Percentiles rank a stretch among this genome's conserved stretches.
Conservation (phyloP, 1,139 yeast genomes). For the Debaryomycetaceae sp. region DNA sequence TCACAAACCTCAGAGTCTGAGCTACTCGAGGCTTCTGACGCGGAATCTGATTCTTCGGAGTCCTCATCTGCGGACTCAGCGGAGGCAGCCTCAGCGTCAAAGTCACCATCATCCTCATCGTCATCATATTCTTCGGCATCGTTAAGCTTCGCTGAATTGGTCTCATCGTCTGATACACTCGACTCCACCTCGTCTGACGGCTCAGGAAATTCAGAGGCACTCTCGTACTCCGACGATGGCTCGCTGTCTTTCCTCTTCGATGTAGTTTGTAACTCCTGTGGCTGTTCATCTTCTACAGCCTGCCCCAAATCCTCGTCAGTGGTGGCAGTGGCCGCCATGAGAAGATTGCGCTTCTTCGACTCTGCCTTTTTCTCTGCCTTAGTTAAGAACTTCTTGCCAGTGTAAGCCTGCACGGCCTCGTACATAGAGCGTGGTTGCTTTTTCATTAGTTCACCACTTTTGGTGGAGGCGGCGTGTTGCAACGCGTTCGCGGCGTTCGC, state of each 20-base stretch:
- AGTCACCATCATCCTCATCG: slow-evolving; percentile 9
- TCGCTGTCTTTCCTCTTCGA: slow-evolving; percentile 11
- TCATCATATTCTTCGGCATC: slow-evolving; percentile 6
- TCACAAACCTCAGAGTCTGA: slow-evolving; percentile 7
- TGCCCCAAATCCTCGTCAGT: slow-evolving; percentile 14
- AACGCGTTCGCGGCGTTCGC: no score
- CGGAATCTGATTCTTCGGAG: slow-evolving; percentile 16
- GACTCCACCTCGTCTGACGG: slow-evolving; percentile 2
- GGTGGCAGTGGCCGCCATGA: slow-evolving; percentile 1
- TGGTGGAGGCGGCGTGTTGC: no score
- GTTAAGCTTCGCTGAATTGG: no score
- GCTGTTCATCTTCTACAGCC: slow-evolving; percentile 21
- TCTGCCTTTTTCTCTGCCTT: slow-evolving; percentile 31
- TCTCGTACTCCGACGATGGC: slow-evolving; percentile 23
- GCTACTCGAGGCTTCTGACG: slow-evolving; percentile 1
- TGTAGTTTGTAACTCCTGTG: slow-evolving; percentile 15
- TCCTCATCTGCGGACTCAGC: slow-evolving; percentile 12
- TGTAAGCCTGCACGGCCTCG: slow-evolving; percentile 58
- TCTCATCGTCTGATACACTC: not conserved
- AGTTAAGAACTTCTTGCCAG: slow-evolving; percentile 47
- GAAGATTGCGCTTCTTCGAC: slow-evolving; percentile 17
- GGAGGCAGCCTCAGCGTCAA: slow-evolving; percentile 12
- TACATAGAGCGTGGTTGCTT: slow-evolving; percentile 51
- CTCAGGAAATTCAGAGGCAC: slow-evolving; percentile 27
- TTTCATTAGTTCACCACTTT: no score